Conservation (phyloP, 179 eudicot species). For the Silene vulgaris region DNA sequence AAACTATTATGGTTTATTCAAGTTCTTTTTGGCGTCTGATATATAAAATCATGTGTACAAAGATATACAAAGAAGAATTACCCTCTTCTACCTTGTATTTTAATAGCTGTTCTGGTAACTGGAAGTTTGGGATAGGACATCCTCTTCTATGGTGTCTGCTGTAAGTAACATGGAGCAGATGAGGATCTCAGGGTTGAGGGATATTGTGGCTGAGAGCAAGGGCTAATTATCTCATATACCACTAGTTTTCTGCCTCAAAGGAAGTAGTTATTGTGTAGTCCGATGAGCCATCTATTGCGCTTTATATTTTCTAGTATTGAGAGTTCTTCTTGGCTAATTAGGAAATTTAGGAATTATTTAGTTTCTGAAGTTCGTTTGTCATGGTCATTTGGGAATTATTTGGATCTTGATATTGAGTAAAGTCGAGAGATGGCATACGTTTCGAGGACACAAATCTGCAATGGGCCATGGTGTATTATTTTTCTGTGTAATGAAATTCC, state of each 20-base stretch:
- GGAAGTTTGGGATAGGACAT: not conserved
- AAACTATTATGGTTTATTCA: not conserved
- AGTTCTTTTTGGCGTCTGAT: not conserved
- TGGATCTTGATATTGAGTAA: not conserved
- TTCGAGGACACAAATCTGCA: not conserved
- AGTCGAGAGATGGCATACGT: not conserved
- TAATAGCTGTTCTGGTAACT: not conserved
- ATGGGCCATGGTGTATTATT: not conserved
- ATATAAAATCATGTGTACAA: not conserved
- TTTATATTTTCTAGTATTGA: not conserved
- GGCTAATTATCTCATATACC: not conserved
- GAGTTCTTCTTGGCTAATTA: not conserved
- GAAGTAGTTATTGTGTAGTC: not conserved
- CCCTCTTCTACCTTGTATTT: not conserved
- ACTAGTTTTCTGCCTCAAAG: not conserved
- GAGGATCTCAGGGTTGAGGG: not conserved
- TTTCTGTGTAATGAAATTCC: not conserved
- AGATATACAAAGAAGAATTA: not conserved
- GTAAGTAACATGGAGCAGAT: not conserved
- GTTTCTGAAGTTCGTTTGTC: not conserved
- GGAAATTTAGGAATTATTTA: not conserved
- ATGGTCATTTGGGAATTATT: not conserved
- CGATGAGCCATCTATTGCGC: not conserved
- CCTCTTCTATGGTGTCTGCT: slow-evolving; percentile 3
- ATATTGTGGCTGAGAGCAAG: not conserved